These are phyloP conservation scores for Shiraia sp. DNA, from an alignment of 2,329 filamentous ascomycete genomes.

Conservation along the genomic window DNA sequence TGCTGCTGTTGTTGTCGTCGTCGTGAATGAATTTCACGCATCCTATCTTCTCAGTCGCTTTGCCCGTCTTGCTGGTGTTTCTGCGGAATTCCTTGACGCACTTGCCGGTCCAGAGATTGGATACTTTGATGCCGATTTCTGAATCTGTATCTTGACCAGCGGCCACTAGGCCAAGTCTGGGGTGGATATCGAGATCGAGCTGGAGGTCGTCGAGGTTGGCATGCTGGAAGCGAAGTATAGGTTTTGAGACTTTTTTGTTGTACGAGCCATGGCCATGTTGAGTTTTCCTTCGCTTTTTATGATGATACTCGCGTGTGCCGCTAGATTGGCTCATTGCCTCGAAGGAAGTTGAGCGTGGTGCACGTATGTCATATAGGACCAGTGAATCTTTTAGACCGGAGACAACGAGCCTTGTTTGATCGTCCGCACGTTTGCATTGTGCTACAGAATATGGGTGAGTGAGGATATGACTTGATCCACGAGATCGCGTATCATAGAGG, in stretches of 20 bases:
- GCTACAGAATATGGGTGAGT: constrained; percentile 29
- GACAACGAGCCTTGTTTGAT: constrained; percentile 30
- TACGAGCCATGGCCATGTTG: constrained; percentile 3
- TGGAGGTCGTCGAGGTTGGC: constrained; percentile 29
- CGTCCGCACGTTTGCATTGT: constrained; percentile 29
- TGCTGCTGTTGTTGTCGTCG: constrained; percentile 1
- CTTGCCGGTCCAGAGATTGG: constrained; percentile 39
- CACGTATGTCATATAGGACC: constrained; percentile 38
- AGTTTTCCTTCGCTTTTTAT: constrained; percentile 5
- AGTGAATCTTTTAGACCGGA: constrained; percentile 32
- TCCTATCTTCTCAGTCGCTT: constrained; percentile 12
- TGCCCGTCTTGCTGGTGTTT: neutral
- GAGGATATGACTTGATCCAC: constrained; percentile 26
- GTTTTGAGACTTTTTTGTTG: constrained; percentile 22
- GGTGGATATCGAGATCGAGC: constrained; percentile 35
- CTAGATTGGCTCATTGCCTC: constrained; percentile 9
- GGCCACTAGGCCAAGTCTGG: constrained; percentile 37
- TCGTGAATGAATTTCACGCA: constrained; percentile 37
- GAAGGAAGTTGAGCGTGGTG: constrained; percentile 17
- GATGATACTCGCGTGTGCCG: constrained; percentile 14
- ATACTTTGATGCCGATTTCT: constrained; percentile 25
- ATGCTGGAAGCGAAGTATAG: constrained; percentile 32
- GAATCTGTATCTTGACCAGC: constrained; percentile 30
- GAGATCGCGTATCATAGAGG: constrained; percentile 38
- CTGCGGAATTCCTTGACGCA: constrained; percentile 25